Percentiles rank a stretch among this genome's conserved stretches.
phyloP scores from a whole-genome alignment of 2,329 filamentous ascomycete genomes.

The Nothomitra cinnamomea region DNA sequence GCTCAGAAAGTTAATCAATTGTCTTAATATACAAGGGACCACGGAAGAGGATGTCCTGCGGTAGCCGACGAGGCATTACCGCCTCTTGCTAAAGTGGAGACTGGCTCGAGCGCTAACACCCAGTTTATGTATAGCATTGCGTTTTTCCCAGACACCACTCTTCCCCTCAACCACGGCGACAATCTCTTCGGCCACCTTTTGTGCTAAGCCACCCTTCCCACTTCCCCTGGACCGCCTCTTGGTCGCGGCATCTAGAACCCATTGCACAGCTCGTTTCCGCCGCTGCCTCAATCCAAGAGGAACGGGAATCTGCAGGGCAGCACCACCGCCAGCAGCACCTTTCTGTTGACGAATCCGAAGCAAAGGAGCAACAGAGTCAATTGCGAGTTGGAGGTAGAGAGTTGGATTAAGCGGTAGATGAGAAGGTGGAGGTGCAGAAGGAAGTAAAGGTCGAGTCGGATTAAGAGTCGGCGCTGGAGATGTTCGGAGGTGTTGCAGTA shows the following conservation, averaged over 20 bases:
- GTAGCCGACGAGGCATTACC: background rate
- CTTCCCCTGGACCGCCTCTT: conserved; percentile 60
- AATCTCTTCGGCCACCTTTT: conserved; percentile 70
- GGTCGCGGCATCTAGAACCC: conserved; percentile 74
- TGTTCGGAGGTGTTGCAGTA: conserved; percentile 72
- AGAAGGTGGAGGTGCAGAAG: conserved; percentile 56
- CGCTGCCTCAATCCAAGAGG: conserved; percentile 62
- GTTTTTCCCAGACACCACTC: conserved; percentile 70
- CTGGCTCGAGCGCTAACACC: conserved; percentile 68
- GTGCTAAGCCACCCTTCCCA: conserved; percentile 55
- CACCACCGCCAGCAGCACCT: conserved; percentile 73
- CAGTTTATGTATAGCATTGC: conserved; percentile 61
- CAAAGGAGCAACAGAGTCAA: conserved; percentile 85
- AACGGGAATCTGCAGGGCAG: conserved; percentile 63
- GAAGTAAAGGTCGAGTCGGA: conserved; percentile 52
- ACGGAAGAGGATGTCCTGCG: conserved; percentile 14
- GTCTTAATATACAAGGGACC: background rate
- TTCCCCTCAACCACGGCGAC: conserved; percentile 75
- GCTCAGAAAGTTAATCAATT: too few species aligned
- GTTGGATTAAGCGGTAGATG: conserved; percentile 81
- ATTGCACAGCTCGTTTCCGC: conserved; percentile 61
- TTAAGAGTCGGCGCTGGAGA: conserved; percentile 62
- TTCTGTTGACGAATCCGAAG: conserved; percentile 60
- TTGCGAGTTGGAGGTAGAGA: conserved; percentile 72
- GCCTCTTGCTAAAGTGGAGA: conserved; percentile 21